Evolutionary conservation across 2,329 filamentous ascomycete species (phyloP), one percentile per base, ranked within the genome.

Genomic region (Alternaria viburni): DNA sequence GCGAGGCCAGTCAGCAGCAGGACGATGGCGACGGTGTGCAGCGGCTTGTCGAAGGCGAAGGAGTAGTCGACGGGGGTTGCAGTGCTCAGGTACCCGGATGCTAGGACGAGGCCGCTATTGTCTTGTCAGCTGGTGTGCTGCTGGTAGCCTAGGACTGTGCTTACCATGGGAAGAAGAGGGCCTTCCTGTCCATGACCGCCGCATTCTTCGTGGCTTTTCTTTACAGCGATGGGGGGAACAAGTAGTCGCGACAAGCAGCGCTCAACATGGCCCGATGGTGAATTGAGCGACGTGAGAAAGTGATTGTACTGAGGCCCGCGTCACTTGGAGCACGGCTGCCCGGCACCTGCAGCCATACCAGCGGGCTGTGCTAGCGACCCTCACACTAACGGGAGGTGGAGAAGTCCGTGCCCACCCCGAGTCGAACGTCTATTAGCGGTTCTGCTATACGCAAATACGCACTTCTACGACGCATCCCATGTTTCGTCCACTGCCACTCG

Each of bases 41-140:
- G 68, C 46, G 78, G 77, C 60, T 78, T 77, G 65, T 79, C 76
- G 57, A 79, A 64, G 59, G 77, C 76, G 57, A 79, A 78, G 12
- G 77, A 78, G 55, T 75, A 72, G 47, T 75, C 69, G 63, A 71
- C 44, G 65, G 71, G 71, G 25, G 74, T 65, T 26, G 72, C 66
- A 51, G 73, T 73, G 54, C 72, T 70, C 63, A 80, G 68, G 65
- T 79, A 78, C 28, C 65, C 67, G 47, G 73, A 72, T 67, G 74
- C 75, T 71, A 75, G 65, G 61, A 79, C 64, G 62, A 80, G 75
- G 69, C 74, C 78, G 72, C 76, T 80, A 67, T 46, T 11, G 43
- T 41, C 13, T 36, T 55, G 73, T 77, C 65, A 75, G 74, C 45
- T 13, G 25, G 45, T 52, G 30, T 8, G 6, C 26, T 43, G 49